phyloP scores from a whole-genome alignment of 192 early-diverging fungal species.

The Coemansia sp. region DNA sequence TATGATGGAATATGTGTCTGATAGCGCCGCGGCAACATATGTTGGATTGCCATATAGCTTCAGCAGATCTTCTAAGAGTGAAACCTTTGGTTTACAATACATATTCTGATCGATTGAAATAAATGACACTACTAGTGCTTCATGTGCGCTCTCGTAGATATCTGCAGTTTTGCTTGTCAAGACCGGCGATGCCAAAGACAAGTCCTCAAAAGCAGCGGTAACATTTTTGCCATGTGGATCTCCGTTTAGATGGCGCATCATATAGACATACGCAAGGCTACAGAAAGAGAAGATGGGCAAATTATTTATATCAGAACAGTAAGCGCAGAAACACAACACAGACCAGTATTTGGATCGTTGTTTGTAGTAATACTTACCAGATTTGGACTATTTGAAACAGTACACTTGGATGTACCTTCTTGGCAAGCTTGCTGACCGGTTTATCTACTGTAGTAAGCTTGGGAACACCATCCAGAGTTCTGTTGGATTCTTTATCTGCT shows the following conservation, averaged over 20 bases:
- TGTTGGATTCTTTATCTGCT: neutral
- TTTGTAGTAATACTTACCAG: conserved; percentile 11
- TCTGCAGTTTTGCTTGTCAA: conserved; percentile 29
- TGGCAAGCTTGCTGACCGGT: conserved; percentile 16
- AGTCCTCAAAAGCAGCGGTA: conserved; percentile 13
- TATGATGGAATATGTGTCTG: conserved; percentile 31
- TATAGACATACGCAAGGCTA: conserved; percentile 46
- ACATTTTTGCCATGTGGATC: conserved; percentile 27
- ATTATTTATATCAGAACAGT: neutral
- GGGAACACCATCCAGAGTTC: conserved; percentile 1
- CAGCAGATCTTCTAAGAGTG: conserved; percentile 30
- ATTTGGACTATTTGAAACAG: conserved; percentile 43
- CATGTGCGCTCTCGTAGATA: conserved; percentile 30
- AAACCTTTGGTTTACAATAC: conserved; percentile 16
- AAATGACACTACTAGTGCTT: conserved; percentile 27
- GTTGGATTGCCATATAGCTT: conserved; percentile 18
- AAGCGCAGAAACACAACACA: neutral
- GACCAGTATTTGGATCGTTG: too few species aligned
- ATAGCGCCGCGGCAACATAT: conserved; percentile 35
- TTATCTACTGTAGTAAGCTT: conserved; percentile 24
- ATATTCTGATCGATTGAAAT: conserved; percentile 28
- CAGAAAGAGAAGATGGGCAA: neutral
- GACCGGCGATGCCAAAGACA: conserved; percentile 25
- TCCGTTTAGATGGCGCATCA: conserved; percentile 48
- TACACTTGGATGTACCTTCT: conserved; percentile 46